These are phyloP conservation scores for Tetradesmus obliquus DNA, from an alignment of 139 green algal genomes.

Conservation along the genomic window DNA sequence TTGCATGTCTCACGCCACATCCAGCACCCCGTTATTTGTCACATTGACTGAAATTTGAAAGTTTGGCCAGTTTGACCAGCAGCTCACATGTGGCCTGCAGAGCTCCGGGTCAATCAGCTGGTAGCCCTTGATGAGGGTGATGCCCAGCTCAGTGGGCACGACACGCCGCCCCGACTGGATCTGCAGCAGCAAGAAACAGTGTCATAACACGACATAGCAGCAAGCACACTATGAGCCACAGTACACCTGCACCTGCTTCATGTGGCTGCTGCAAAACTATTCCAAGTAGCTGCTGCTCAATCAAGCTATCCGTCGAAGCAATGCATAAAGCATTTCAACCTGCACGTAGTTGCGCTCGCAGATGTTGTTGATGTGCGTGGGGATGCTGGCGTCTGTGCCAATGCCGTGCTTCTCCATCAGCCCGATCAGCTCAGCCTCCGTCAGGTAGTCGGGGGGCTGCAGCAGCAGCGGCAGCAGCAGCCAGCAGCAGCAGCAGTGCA, in stretches of 20 bases:
- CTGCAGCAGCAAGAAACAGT: slow-evolving; percentile 18
- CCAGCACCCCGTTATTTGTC: too few relatives aligned
- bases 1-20: background rate
- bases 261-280: background rate
- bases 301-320: too few relatives aligned
- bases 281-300: background rate
- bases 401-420: slow-evolving; percentile 94
- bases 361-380: slow-evolving; percentile 94
- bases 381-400: slow-evolving; percentile 81
- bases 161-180: slow-evolving; percentile 76
- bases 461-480: background rate
- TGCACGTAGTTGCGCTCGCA: slow-evolving; percentile 81
- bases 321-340: slow-evolving; percentile 26
- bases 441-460: slow-evolving; percentile 85
- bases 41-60: too few relatives aligned
- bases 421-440: slow-evolving; percentile 88
- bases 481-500: background rate
- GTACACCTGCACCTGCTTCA: background rate
- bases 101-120: slow-evolving; percentile 86
- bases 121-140: slow-evolving; percentile 86
- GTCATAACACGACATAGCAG: background rate
- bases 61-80: background rate
- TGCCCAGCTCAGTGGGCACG: slow-evolving; percentile 89
- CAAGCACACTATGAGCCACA: background rate
- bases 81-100: slow-evolving; percentile 80